Evolutionary conservation across 306 rosid genomes (phyloP), one percentile per base, ranked within the genome.

Genomic region (Cucurbita pepo): DNA sequence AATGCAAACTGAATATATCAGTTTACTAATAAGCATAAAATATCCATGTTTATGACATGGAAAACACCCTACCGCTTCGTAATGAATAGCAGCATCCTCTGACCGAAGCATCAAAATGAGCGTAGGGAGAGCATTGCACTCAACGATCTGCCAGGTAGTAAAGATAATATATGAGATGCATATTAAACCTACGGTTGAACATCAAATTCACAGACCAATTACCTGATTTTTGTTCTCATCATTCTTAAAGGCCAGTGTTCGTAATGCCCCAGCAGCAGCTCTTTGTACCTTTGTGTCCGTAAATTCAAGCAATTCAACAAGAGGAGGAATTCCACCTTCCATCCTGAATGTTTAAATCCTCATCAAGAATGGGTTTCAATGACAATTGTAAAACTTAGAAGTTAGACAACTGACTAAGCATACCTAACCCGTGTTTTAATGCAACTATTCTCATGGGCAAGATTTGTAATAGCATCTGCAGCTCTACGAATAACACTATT

Each of bases 291-390:
- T 94, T 18, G 86, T 82, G 76, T 94, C 99, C 1, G 91, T 76
- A 55, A 87, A 91, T 78, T 85, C 91, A 77, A 94, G 99, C 86
- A 94, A 84, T 78, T 86, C 92, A 78, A 94, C 96, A 71, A 94
- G 90, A 55, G 97, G 99, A 74, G 96, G 99, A 82, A 94, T 91
- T 53, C 99, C 99, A 75, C 97, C 99, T 80, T 94, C 99, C 85
- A 87, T 84, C 91, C 99, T 94, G 79, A 74, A 81, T 50, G 71
- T 8, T 40, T 78, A 78, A 72, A 37, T 11, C 19, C 37, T 50
- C 47, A 5, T 69, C 51, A 36, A 50, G 47, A 69, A 50, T 5
- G 51, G 44, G 63, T 58, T 78, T 75, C 67, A 66, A 76, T 52
- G 60, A 61, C 65, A 63, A 69, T 72, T 30, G 72, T 50, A 77